Conservation (phyloP, 257 asterid species). For the Solanum megistacrolobum region DNA sequence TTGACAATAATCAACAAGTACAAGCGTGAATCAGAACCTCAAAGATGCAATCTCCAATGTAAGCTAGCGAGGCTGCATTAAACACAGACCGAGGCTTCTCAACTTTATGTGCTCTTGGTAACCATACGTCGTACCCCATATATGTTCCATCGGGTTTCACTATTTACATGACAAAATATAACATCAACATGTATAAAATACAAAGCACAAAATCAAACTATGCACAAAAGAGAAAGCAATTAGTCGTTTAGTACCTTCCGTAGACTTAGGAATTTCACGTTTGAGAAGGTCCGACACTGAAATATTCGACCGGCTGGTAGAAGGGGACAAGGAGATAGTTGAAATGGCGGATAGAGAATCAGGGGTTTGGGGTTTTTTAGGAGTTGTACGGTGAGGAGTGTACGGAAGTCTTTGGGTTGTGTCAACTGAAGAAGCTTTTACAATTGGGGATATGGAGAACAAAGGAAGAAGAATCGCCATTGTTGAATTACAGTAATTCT, state of each 20-base stretch:
- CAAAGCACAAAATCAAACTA: background rate
- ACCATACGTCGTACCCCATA: constrained; percentile 79
- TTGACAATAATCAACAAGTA: background rate
- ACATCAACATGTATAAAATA: background rate
- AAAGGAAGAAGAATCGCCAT: constrained; percentile 43
- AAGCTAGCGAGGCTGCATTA: constrained; percentile 86
- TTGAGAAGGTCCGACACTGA: constrained; percentile 66
- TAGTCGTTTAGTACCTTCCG: constrained; percentile 12
- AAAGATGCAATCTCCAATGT: constrained; percentile 82
- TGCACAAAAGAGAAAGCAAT: background rate
- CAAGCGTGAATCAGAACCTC: constrained; percentile 36
- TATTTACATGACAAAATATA: constrained; percentile 3
- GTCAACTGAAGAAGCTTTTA: constrained; percentile 58
- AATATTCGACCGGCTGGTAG: constrained; percentile 17
- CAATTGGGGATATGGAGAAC: constrained; percentile 13
- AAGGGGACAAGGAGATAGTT: constrained; percentile 8
- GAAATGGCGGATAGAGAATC: constrained; percentile 13
- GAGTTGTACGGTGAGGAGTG: constrained; percentile 76
- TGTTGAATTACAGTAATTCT: background rate
- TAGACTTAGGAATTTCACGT: constrained; percentile 29
- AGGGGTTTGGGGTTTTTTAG: constrained; percentile 26
- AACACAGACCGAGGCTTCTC: constrained; percentile 82
- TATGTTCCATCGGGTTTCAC: constrained; percentile 41
- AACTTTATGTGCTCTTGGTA: constrained; percentile 68
- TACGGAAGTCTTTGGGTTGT: constrained; percentile 53